Percentiles rank a stretch among this genome's conserved stretches.
Evolutionary conservation across 1,284 basidiomycete genomes (phyloP).

Genomic region (Tilletia walkeri): DNA sequence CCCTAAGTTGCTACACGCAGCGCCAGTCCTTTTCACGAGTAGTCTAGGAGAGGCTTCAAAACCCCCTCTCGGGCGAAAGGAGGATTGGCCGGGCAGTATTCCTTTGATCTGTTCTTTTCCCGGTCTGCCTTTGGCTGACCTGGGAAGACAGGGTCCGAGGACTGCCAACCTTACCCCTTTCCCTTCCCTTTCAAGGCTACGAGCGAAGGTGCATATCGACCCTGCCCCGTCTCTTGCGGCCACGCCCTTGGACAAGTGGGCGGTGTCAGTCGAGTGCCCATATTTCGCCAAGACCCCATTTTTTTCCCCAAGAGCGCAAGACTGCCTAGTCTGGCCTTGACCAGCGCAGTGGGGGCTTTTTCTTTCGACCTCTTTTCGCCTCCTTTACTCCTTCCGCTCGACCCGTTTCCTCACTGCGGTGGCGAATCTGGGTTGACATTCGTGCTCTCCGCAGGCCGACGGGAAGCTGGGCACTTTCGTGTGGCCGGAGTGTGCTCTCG

Average conservation of each 20-base stretch:
- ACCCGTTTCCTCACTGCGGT: too few species aligned
- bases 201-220: too few species aligned
- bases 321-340: constrained; percentile 15
- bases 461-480: too few species aligned
- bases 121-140: not conserved
- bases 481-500: not conserved
- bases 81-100: not conserved
- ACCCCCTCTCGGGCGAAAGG: not conserved
- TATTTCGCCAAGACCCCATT: too few species aligned
- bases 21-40: not conserved
- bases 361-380: constrained; percentile 16
- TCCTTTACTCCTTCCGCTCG: constrained; percentile 14
- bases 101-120: not conserved
- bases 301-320: not conserved
- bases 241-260: too few species aligned
- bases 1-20: constrained; percentile 18
- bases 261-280: too few species aligned
- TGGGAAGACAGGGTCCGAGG: not conserved
- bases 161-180: constrained; percentile 4
- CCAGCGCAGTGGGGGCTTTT: constrained; percentile 16
- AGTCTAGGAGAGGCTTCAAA: too few species aligned
- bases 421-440: too few species aligned
- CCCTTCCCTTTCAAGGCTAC: constrained; percentile 14
- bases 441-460: too few species aligned
- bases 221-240: too few species aligned